Evolutionary conservation across 2,329 filamentous ascomycete genomes (phyloP).

Genomic region (Keithomyces neogunnii): DNA sequence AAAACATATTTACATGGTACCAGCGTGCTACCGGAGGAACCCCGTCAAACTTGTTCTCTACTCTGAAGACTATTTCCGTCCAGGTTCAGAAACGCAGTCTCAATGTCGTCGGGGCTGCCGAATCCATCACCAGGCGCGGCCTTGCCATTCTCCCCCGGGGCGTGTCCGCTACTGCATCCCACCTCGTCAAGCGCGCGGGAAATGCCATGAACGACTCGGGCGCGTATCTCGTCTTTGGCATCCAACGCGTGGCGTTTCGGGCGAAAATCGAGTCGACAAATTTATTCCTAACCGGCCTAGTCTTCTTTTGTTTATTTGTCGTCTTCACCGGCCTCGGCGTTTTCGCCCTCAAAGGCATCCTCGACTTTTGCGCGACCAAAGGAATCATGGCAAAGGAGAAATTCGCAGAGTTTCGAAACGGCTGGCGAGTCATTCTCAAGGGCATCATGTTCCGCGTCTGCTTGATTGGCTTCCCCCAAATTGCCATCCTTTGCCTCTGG

Average conservation of each 20-base stretch:
- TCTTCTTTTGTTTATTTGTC: constrained; percentile 81
- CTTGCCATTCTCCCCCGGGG: constrained; percentile 38
- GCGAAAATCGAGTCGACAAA: constrained; percentile 81
- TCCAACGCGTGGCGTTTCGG: constrained; percentile 80
- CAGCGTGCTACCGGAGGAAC: constrained; percentile 84
- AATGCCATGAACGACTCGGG: constrained; percentile 45
- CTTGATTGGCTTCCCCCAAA: constrained; percentile 83
- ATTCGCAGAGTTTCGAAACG: constrained; percentile 87
- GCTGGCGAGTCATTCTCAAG: constrained; percentile 85
- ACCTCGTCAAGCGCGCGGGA: constrained; percentile 31
- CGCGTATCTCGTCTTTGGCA: constrained; percentile 61
- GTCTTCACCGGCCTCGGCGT: constrained; percentile 65
- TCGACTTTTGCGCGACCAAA: constrained; percentile 64
- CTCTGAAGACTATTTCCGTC: constrained; percentile 66
- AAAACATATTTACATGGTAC: constrained; percentile 87
- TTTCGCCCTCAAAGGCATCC: constrained; percentile 68
- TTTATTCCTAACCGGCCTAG: constrained; percentile 82
- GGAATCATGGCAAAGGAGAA: constrained; percentile 74
- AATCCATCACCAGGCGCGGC: constrained; percentile 41
- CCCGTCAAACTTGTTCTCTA: constrained; percentile 70
- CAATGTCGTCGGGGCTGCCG: constrained; percentile 24
- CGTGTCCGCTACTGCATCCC: constrained; percentile 20
- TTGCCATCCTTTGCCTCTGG: constrained; percentile 85
- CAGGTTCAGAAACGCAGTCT: constrained; percentile 60
- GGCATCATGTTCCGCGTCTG: constrained; percentile 86